Evolutionary conservation across 129 eudicot genomes (phyloP).

Genomic region (Oenanthe sinensis): DNA sequence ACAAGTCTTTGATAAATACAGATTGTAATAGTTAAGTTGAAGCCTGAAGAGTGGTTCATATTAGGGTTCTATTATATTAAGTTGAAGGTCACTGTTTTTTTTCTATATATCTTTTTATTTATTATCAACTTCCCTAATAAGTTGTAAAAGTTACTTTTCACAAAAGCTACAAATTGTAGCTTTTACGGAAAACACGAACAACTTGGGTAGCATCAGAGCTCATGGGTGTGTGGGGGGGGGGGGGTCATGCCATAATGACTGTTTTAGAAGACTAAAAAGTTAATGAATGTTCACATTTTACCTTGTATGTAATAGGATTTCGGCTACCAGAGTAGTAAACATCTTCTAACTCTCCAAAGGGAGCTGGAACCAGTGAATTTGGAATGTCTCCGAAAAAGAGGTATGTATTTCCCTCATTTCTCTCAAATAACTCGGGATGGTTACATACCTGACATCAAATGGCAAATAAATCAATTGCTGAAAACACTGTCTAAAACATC

Average conservation of each 20-base stretch:
- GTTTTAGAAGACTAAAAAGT: neutral
- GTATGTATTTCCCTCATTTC: constrained; percentile 96
- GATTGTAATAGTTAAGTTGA: neutral
- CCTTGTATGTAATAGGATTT: constrained; percentile 80
- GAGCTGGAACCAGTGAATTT: constrained; percentile 80
- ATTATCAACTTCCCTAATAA: neutral
- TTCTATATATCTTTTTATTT: neutral
- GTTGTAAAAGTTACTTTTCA: neutral
- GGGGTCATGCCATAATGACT: neutral
- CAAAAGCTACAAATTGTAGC: neutral
- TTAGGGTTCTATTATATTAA: neutral
- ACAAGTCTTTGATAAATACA: neutral
- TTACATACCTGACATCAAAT: constrained; percentile 67
- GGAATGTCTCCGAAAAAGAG: constrained; percentile 72
- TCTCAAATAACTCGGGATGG: constrained; percentile 98
- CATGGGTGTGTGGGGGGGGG: neutral
- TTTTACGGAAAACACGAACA: no score
- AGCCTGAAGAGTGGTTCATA: neutral
- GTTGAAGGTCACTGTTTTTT: neutral
- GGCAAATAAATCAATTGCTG: neutral
- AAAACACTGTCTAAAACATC: neutral
- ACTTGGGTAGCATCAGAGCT: neutral
- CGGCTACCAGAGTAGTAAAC: constrained; percentile 68
- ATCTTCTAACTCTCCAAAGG: constrained; percentile 82
- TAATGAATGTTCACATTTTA: constrained; percentile 11